Conservation (phyloP, 169 alveolate species). For the Amoebophrya sp. region DNA sequence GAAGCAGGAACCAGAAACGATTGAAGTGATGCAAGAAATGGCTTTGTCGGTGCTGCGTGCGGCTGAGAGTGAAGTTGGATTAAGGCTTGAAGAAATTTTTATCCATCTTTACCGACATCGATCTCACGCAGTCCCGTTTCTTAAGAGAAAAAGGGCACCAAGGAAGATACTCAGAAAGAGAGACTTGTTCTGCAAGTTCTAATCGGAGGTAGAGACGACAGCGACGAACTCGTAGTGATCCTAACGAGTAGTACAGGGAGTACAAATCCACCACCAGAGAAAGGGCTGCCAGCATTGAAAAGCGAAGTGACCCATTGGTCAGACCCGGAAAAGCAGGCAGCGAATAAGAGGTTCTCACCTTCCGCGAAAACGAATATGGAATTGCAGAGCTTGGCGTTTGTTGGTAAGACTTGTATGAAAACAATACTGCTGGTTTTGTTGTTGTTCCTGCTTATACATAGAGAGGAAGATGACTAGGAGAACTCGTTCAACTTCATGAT, state of each 20-base stretch:
- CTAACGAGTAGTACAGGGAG: background rate
- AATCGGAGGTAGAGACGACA: too few species aligned
- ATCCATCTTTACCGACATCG: too few species aligned
- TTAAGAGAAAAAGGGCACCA: too few species aligned
- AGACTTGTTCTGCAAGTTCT: too few species aligned
- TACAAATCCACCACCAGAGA: background rate
- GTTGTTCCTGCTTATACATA: too few species aligned
- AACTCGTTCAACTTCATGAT: too few species aligned
- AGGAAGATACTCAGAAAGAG: too few species aligned
- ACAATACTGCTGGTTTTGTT: too few species aligned
- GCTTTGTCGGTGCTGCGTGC: background rate
- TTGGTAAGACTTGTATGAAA: too few species aligned
- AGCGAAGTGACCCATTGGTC: conserved; percentile 14
- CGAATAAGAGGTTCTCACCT: background rate
- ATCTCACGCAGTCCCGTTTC: too few species aligned
- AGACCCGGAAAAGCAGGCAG: background rate
- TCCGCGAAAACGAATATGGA: background rate
- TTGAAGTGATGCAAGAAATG: background rate
- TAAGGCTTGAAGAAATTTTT: background rate
- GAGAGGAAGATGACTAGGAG: too few species aligned
- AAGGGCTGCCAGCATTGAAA: background rate
- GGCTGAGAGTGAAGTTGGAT: background rate
- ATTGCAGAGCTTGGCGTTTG: background rate
- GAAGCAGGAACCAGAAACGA: conserved; percentile 1
- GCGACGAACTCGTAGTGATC: background rate